Evolutionary conservation across 106 monocot species (phyloP).

Genomic region (Dendrobium huoshanense): DNA sequence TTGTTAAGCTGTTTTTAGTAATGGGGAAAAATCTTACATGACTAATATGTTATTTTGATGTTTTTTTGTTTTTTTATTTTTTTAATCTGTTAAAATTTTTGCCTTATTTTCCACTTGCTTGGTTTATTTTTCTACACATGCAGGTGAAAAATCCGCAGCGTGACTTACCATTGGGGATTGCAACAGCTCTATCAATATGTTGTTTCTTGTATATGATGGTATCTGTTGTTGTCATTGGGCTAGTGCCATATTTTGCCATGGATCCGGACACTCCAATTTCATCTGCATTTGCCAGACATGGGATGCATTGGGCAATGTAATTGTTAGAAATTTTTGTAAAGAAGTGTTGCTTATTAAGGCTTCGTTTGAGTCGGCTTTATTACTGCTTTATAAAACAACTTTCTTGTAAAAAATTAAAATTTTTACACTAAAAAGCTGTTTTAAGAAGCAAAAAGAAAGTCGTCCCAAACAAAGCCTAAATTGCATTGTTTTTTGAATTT

Average conservation of each 20-base stretch:
- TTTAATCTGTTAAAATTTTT: not conserved
- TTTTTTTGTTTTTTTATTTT: no score
- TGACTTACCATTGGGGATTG: constrained; percentile 88
- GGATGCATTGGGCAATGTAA: constrained; percentile 83
- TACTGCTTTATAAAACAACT: no score
- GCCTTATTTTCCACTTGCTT: not conserved
- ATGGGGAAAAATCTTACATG: no score
- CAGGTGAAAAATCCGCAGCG: constrained; percentile 91
- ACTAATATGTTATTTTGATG: no score
- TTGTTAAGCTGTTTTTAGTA: no score
- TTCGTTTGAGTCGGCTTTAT: no score
- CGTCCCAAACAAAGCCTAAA: not conserved
- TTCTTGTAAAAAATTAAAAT: no score
- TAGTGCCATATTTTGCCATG: constrained; percentile 93
- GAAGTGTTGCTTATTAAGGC: not conserved
- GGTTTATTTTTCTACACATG: constrained; percentile 13
- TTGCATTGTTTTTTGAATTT: not conserved
- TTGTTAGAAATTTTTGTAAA: not conserved
- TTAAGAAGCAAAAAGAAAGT: no score
- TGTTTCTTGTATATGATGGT: constrained; percentile 87
- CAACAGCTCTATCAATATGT: constrained; percentile 54
- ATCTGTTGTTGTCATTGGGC: constrained; percentile 75
- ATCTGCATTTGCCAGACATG: constrained; percentile 75
- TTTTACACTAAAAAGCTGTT: no score
- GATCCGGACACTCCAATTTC: constrained; percentile 96